Evolutionary conservation across 78 protist species (phyloP).

Genomic region (slime mould (Dictyostelium discoideum)): DNA sequence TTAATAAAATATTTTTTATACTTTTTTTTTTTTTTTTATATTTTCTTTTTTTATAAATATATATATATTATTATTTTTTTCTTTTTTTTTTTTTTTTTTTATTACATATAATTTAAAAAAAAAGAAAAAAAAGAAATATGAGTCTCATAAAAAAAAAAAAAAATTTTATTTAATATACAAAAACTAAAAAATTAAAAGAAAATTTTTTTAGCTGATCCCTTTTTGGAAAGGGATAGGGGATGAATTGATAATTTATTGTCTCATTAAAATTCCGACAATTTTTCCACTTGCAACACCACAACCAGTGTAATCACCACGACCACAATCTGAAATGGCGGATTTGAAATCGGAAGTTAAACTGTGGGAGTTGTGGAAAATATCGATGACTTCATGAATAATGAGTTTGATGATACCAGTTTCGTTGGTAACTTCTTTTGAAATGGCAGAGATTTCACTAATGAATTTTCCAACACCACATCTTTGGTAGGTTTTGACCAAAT

Average conservation of each 20-base stretch:
- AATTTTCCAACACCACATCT: constrained; percentile 35
- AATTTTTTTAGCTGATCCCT: neutral
- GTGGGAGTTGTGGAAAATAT: constrained; percentile 56
- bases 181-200: neutral
- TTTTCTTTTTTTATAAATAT: too few species aligned
- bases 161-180: neutral
- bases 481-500: neutral
- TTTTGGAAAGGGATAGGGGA: neutral
- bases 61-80: too few species aligned
- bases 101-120: too few species aligned
- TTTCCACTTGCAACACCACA: constrained; percentile 42
- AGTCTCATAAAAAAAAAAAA: too few species aligned
- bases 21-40: too few species aligned
- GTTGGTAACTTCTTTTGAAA: neutral
- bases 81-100: too few species aligned
- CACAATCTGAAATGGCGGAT: constrained; percentile 19
- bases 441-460: constrained; percentile 24
- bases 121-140: too few species aligned
- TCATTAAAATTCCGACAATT: constrained; percentile 20
- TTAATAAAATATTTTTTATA: too few species aligned
- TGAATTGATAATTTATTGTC: neutral
- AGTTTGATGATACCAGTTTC: constrained; percentile 32
- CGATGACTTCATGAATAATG: constrained; percentile 42
- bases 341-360: constrained; percentile 46
- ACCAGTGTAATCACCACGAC: neutral